Evolutionary conservation across 2,329 filamentous ascomycete genomes (phyloP), one percentile per base, ranked within the genome.

Genomic region (Helotiales sp.): DNA sequence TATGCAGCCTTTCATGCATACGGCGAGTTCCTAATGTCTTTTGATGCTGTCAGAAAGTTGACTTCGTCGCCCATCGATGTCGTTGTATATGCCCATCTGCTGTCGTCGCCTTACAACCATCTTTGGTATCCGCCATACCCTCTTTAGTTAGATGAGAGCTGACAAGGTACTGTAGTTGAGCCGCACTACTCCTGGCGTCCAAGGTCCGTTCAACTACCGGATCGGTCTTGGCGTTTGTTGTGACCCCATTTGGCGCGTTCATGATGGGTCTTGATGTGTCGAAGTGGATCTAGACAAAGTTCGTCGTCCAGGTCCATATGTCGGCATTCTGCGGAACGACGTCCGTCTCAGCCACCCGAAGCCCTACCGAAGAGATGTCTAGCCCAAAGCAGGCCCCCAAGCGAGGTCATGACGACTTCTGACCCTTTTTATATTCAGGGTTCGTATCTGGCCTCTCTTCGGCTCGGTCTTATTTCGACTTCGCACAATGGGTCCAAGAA

Each of bases 381-480:
- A 12, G 15, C 25, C 27, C 19, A 19, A 46, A 12, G n/a, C 9
- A 46, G 25, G 27, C 5, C n/a, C n/a, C 4, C 46, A 48, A 48
- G 29, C 46, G 25, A 30, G 13, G 17, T n/a, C 10, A 47, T 27
- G 24, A 47, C 24, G 29, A 25, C 8, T 22, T 17, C 6, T n/a
- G 40, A 48, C 46, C 25, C 25, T 31, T 25, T 27, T 15, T 15
- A 17, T 34, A 30, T 15, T 8, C 19, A 12, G 40, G 10, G n/a
- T 15, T 12, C 10, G 31, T 27, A 5, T 40, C 13, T 48, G 46
- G 25, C 13, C 19, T 22, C 30, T 31, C 46, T 48, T 48, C 25
- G 46, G 46, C 12, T 48, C 46, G 46, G 46, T 48, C 46, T 48
- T 31, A 48, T 48, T 48, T 48, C 46, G 27, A 48, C 46, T 30